Evolutionary conservation across 345 rosid genomes (phyloP), one percentile per base, ranked within the genome.

Genomic region (Hirschfeldia incana): DNA sequence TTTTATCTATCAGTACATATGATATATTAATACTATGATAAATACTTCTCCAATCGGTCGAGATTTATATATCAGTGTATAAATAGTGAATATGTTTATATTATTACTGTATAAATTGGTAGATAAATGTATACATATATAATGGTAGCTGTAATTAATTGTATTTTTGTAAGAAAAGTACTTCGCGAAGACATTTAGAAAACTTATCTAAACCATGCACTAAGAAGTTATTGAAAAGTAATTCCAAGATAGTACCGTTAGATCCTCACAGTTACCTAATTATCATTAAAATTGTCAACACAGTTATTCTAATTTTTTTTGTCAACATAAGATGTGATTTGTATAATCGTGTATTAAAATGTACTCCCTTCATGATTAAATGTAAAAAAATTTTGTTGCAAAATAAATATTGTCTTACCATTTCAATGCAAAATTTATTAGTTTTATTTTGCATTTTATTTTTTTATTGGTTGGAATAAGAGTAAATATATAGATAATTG

Each of bases 241-340:
- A 39, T 28, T 37, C 66, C 71, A 70, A 51, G 42, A 17, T 64
- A 15, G 65, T 15, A 64, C 57, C 16, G 28, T 71, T 71, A 78
- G 72, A 55, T 70, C 46, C 67, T 71, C 39, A 65, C 55, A 53
- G 53, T 65, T 65, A 78, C 67, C 81, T 71, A 78, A 78, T 78
- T 42, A 71, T 33, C 57, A 15, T 39, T 12, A 7, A 61, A 32
- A n/a, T 34, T 46, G 55, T 61, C 63, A 76, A 62, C 60, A 69
- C 15, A 0, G 9, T 39, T 2, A 9, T 39, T 39, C 46, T 11
- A 39, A 32, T 7, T 29, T 2, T 29, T 29, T 29, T 33, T 42
- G 55, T 61, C 69, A 76, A 69, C 60, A 69, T n/a, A 17, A 8
- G 32, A 51, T 55, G 61, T 60, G 13, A 37, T 17, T 51, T 70